These are phyloP conservation scores for Claviceps maximensis DNA, from an alignment of 2,329 filamentous ascomycete genomes.

Conservation along the genomic window DNA sequence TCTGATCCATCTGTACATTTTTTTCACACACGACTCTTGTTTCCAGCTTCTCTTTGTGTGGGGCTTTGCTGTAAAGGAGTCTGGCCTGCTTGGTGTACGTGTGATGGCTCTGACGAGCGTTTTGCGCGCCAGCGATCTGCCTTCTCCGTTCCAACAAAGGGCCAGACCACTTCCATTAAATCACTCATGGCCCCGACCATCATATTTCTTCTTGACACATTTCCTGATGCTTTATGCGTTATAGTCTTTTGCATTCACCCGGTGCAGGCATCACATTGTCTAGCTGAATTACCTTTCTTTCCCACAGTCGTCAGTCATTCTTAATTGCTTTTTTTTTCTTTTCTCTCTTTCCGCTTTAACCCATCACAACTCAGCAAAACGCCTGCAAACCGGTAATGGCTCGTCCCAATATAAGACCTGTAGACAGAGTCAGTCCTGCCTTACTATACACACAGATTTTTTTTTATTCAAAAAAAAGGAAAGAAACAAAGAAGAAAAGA, in stretches of 20 bases:
- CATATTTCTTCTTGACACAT: background rate
- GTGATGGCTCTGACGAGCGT: too few species aligned
- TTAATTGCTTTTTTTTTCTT: too few species aligned
- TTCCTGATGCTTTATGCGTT: background rate
- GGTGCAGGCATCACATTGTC: background rate
- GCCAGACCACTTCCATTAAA: background rate
- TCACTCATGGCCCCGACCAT: background rate
- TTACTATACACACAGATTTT: background rate
- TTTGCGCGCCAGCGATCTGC: too few species aligned
- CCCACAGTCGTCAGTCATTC: background rate
- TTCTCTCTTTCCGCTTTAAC: too few species aligned
- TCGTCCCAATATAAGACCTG: slow-evolving; percentile 55
- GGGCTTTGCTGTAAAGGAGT: too few species aligned
- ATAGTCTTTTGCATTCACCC: background rate
- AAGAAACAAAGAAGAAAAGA: too few species aligned
- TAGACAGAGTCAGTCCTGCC: slow-evolving; percentile 9
- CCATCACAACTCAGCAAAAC: slow-evolving; percentile 61
- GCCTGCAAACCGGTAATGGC: slow-evolving; percentile 67
- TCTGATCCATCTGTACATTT: too few species aligned
- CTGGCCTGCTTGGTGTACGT: too few species aligned
- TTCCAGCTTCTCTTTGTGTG: too few species aligned
- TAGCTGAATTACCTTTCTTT: background rate
- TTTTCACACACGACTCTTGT: too few species aligned
- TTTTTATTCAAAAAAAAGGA: too few species aligned
- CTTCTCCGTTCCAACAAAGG: too few species aligned